Percentiles rank a stretch among this genome's conserved stretches.
phyloP scores from a whole-genome alignment of 2,329 filamentous ascomycete genomes.

The Epichloe gansuensis region DNA sequence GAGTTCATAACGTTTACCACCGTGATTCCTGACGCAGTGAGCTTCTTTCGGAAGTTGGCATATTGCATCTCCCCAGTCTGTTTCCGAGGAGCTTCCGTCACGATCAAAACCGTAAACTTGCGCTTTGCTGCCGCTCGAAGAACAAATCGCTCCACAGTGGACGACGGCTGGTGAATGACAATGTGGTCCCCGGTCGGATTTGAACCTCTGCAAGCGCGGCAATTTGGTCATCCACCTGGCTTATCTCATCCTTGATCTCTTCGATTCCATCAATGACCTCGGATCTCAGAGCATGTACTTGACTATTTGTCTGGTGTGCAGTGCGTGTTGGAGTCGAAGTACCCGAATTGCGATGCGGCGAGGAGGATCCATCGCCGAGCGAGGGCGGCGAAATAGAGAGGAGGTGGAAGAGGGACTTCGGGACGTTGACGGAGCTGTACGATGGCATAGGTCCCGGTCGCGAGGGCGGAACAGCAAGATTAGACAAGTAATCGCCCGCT shows the following conservation, averaged over 20 bases:
- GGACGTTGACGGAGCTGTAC: conserved; percentile 51
- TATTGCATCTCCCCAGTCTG: conserved; percentile 28
- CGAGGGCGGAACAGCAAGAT: conserved; percentile 16
- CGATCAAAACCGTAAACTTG: conserved; percentile 83
- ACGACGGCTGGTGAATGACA: conserved; percentile 75
- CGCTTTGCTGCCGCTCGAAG: conserved; percentile 78
- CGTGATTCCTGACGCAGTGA: conserved; percentile 65
- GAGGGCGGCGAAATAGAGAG: conserved; percentile 58
- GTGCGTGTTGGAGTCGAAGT: conserved; percentile 35
- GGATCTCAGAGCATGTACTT: conserved; percentile 61
- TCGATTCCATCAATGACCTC: conserved; percentile 91
- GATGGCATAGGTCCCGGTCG: conserved; percentile 52
- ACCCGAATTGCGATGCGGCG: conserved; percentile 36
- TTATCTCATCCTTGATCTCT: conserved; percentile 91
- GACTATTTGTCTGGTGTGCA: conserved; percentile 28
- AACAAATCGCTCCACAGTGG: conserved; percentile 81
- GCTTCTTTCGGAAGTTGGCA: conserved; percentile 58
- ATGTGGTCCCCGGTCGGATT: conserved; percentile 87
- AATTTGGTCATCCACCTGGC: conserved; percentile 87
- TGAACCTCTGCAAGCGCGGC: conserved; percentile 79
- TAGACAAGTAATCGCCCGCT: conserved; percentile 17
- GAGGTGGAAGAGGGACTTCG: conserved; percentile 78
- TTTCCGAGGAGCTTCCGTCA: conserved; percentile 44
- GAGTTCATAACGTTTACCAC: conserved; percentile 78
- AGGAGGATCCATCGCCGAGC: conserved; percentile 23